Conservation (phyloP, 345 rosid species). For the Sonneratia caseolaris region DNA sequence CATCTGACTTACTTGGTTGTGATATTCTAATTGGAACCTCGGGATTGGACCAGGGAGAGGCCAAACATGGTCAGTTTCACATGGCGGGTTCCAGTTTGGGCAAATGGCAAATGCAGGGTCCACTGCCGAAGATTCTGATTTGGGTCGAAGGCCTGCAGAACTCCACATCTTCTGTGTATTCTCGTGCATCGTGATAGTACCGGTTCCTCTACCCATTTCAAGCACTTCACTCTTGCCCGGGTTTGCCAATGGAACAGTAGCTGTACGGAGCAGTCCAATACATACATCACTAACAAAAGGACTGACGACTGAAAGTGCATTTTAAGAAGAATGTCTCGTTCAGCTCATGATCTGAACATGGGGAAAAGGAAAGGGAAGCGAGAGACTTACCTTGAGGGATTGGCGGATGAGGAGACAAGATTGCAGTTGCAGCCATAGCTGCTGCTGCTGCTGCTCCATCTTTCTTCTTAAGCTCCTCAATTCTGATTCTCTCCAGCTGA, state of each 20-base stretch:
- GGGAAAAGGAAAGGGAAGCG: background rate
- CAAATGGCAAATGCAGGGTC: conserved; percentile 16
- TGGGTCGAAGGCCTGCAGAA: conserved; percentile 14
- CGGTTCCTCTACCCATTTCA: conserved; percentile 13
- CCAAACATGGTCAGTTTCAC: conserved; percentile 1
- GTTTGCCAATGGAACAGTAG: conserved; percentile 20
- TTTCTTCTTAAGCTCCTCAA: conserved; percentile 43
- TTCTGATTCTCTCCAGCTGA: conserved; percentile 51
- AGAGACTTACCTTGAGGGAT: background rate
- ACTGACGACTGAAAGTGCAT: background rate
- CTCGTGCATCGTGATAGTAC: conserved; percentile 13
- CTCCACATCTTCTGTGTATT: conserved; percentile 18
- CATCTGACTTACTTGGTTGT: background rate
- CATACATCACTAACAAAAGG: background rate
- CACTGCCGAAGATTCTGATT: conserved; percentile 22
- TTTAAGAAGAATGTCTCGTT: background rate
- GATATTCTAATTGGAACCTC: background rate
- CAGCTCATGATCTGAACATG: background rate
- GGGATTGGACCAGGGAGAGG: conserved; percentile 2
- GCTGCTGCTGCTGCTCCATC: conserved; percentile 11
- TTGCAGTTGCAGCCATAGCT: conserved; percentile 8
- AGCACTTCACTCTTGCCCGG: background rate
- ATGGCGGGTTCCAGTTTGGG: background rate
- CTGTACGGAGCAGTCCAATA: background rate
- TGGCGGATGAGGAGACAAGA: conserved; percentile 12